phyloP scores from a whole-genome alignment of 257 asterid genomes.

The Solanum chaucha region DNA sequence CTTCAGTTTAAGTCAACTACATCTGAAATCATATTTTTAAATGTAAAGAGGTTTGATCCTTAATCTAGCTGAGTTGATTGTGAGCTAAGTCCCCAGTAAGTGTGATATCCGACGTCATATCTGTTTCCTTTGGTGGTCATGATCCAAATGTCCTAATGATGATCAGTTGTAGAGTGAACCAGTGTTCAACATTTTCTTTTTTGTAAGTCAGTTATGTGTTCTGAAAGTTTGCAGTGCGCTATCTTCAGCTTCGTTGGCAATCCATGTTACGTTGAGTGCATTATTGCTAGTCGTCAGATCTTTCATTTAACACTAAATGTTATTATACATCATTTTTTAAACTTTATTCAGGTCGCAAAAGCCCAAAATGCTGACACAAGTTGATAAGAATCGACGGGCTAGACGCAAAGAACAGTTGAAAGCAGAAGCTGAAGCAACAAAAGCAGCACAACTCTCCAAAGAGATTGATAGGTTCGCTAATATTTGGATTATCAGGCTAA shows the following conservation, averaged over 20 bases:
- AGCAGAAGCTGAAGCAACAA: slow-evolving; percentile 52
- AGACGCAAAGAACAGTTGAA: slow-evolving; percentile 59
- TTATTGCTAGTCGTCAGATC: background rate
- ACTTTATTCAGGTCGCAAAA: slow-evolving; percentile 34
- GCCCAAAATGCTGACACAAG: slow-evolving; percentile 59
- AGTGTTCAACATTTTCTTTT: background rate
- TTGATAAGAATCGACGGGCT: slow-evolving; percentile 61
- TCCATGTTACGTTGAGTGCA: background rate
- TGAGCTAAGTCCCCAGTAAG: background rate
- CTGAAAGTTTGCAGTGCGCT: background rate
- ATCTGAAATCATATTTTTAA: background rate
- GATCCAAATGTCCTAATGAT: background rate
- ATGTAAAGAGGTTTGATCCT: background rate
- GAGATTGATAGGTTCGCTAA: slow-evolving; percentile 56
- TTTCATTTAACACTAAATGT: background rate
- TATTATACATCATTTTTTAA: background rate
- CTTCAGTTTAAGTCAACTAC: background rate
- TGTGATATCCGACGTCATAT: background rate
- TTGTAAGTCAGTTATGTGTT: background rate
- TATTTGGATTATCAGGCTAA: background rate
- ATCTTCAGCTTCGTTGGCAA: background rate
- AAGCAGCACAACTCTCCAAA: slow-evolving; percentile 37
- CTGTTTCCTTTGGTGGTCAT: background rate
- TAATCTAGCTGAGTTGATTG: background rate
- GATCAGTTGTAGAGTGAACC: background rate